Base-by-base conservation (phyloP, 805 yeast genomes). In the Barnettozyma sucrosica region DNA sequence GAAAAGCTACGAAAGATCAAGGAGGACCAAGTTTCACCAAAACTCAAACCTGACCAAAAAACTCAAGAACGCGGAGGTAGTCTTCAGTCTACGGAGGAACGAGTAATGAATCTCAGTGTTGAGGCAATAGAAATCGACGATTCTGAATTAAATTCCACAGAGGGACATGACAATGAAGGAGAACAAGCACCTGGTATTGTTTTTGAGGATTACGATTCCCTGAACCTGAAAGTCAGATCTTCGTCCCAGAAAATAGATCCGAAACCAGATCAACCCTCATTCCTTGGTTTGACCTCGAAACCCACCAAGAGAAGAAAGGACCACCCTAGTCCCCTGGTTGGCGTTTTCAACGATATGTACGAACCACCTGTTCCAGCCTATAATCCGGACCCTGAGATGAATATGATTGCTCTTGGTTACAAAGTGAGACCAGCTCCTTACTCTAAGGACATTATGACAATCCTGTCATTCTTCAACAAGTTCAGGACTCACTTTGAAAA, bases 391-490 rank as follows among this genome's bases (percentile, higher is more conserved):
- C 36, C 43, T n/a, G 52, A 50, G 5, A 16, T 43, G 1, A 53
- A 54, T 10, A 34, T 44, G 28, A 28, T 61, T 38, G 63, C 65
- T 1, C 38, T 61, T 7, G 65, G 65, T 0, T 59, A 47, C 45
- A 14, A 36, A 3, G 55, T 61, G 3, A 58, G 52, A 46, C 61
- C 63, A 11, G 50, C 56, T 3, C 58, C 61, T 30, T 52, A 50
- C 33, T 61, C 62, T 1, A 49, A 32, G 30, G 65, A 61, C 36
- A 52, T 61, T 10, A 36, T 58, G 36, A 7, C 19, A 2, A 51
- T 61, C 1, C 37, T 61, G 33, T 52, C 59, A 3, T 59, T 61
- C 20, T 41, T 51, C 21, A 39, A 52, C 20, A 58, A 55, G 47
- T 61, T 59, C 43, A 55, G 50, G 39, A 19, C 33, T 4, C 24